A percentile compares a stretch with the other conserved stretches of the same genome.
These are phyloP conservation scores for Fragaria ananassa DNA, from an alignment of 306 rosid genomes.

Conservation along the genomic window DNA sequence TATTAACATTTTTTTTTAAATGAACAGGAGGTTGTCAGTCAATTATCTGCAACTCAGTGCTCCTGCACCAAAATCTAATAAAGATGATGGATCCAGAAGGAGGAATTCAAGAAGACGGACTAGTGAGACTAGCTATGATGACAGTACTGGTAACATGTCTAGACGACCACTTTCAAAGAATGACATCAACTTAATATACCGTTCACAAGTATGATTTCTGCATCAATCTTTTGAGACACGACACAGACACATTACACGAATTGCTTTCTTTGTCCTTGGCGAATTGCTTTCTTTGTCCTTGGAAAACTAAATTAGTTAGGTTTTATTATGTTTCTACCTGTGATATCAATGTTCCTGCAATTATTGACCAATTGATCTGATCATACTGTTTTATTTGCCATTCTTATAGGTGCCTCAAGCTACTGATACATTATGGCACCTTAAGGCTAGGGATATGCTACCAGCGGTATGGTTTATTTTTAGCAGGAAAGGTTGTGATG, in stretches of 20 bases:
- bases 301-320: conserved; percentile 11
- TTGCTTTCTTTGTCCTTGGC: neutral
- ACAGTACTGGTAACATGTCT: conserved; percentile 41
- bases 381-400: conserved; percentile 7
- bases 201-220: conserved; percentile 64
- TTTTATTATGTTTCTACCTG: conserved; percentile 10
- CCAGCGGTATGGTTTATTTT: conserved; percentile 98
- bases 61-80: conserved; percentile 52
- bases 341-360: conserved; percentile 1
- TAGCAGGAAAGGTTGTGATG: conserved; percentile 99
- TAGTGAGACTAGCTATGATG: conserved; percentile 49
- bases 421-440: conserved; percentile 79
- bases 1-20: conserved; percentile 25
- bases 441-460: conserved; percentile 76
- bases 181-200: conserved; percentile 72
- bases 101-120: conserved; percentile 56
- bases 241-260: neutral
- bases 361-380: conserved; percentile 18
- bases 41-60: conserved; percentile 79
- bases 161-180: conserved; percentile 81
- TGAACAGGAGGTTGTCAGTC: conserved; percentile 84
- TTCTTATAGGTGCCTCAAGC: conserved; percentile 81
- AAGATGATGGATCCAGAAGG: conserved; percentile 70
- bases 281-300: neutral
- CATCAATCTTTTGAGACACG: conserved; percentile 23